These are phyloP conservation scores for Leishmania braziliensis DNA, from an alignment of 208 protist genomes.

Conservation along the genomic window DNA sequence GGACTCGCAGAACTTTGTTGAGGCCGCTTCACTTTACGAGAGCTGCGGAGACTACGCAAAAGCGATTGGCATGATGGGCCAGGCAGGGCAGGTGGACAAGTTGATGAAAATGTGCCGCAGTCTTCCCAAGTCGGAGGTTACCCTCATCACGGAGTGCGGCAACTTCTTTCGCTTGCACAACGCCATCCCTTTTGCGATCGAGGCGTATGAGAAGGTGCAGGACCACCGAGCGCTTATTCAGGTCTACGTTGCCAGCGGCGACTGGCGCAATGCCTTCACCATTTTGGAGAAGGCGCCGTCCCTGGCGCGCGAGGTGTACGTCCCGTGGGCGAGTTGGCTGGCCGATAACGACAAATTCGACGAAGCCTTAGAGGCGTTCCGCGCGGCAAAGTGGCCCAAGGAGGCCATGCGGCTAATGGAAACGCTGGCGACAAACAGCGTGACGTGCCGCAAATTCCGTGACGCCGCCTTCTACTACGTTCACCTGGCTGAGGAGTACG, in stretches of 20 bases:
- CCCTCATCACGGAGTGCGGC: conserved; percentile 83
- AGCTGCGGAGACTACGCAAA: conserved; percentile 84
- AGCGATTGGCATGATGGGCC: conserved; percentile 89
- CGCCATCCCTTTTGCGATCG: conserved; percentile 80
- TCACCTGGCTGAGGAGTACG: conserved; percentile 86
- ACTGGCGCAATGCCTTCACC: conserved; percentile 93
- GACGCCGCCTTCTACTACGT: conserved; percentile 94
- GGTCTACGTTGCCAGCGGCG: conserved; percentile 85
- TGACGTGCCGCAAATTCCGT: conserved; percentile 89
- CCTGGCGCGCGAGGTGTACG: conserved; percentile 92
- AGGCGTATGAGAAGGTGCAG: conserved; percentile 91
- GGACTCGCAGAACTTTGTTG: conserved; percentile 90
- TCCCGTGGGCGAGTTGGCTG: conserved; percentile 97
- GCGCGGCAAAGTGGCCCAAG: conserved; percentile 86
- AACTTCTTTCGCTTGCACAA: conserved; percentile 86
- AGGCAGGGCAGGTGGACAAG: conserved; percentile 81
- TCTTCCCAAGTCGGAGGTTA: conserved; percentile 84
- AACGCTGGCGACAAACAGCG: conserved; percentile 92
- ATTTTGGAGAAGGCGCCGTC: conserved; percentile 84
- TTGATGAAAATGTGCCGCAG: conserved; percentile 87
- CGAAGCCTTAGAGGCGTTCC: conserved; percentile 94
- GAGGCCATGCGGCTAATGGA: conserved; percentile 93
- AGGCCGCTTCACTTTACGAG: conserved; percentile 90
- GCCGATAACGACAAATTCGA: conserved; percentile 95
- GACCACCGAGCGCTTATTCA: conserved; percentile 88